Percentiles rank a stretch among this genome's conserved stretches.
Conservation (phyloP, 2,329 filamentous ascomycete genomes). For the Colletotrichum musae region DNA sequence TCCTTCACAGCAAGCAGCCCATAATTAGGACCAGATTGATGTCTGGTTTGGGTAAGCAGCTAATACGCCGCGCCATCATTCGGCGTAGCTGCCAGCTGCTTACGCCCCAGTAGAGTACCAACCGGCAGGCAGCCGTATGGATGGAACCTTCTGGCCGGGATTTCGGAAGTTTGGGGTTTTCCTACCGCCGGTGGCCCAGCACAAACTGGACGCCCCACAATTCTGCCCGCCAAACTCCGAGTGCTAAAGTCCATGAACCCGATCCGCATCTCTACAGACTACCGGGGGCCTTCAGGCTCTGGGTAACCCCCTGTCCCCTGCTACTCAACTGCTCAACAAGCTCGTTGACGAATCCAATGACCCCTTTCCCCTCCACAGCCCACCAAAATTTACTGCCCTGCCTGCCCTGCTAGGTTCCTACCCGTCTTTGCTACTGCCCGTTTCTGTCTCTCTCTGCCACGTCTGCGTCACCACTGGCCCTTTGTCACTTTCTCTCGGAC, state of each 20-base stretch:
- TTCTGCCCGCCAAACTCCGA: slow-evolving; percentile 39
- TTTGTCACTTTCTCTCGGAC: neutral
- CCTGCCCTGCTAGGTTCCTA: neutral
- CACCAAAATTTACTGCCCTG: neutral
- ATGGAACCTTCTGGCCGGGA: slow-evolving; percentile 18
- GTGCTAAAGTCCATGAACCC: slow-evolving; percentile 38
- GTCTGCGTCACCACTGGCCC: slow-evolving; percentile 31
- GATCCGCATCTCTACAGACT: slow-evolving; percentile 3
- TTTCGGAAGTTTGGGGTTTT: slow-evolving; percentile 19
- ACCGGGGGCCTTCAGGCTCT: no score
- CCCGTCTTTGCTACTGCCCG: neutral
- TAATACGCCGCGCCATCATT: neutral
- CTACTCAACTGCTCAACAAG: slow-evolving; percentile 38
- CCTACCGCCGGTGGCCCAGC: slow-evolving; percentile 33
- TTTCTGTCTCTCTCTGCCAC: slow-evolving; percentile 17
- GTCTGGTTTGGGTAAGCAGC: neutral
- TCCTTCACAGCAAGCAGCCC: neutral
- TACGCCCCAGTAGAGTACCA: neutral
- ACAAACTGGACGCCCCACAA: slow-evolving; percentile 29
- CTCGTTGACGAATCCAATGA: slow-evolving; percentile 4
- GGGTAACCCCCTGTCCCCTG: slow-evolving; percentile 12
- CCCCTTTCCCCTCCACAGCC: slow-evolving; percentile 4
- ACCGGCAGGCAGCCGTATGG: neutral
- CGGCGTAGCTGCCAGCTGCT: neutral
- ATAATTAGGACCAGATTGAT: neutral